Evolutionary conservation across 2,329 filamentous ascomycete species (phyloP), one percentile per base, ranked within the genome.

Genomic region (Davidsoniella neocaledoniae): DNA sequence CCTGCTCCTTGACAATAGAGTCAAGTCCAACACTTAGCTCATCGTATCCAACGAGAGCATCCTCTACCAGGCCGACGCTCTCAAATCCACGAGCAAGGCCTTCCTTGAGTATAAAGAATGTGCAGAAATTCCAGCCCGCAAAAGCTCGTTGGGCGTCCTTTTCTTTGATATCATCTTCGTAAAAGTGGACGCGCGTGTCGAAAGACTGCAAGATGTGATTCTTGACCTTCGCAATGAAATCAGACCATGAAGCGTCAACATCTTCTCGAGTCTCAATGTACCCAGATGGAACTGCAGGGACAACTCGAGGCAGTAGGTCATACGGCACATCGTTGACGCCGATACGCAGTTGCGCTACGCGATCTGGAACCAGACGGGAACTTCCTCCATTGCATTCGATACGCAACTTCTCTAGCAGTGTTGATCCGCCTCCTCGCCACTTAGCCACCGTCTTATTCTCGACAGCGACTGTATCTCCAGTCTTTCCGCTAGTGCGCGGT

Each of bases 91-190:
- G 76, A 1, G 91, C 90, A 36, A 98, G 68, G 0, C 91, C 91
- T 63, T 98, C 91, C 60, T 98, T 98, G 7, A 98, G 72, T 14
- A 98, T 88, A 62, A 98, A 98, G 62, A 98, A 98, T 0, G 91
- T 98, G 64, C 91, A 96, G 61, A 98, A 98, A 60, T 98, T 98
- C 91, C 91, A 98, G 0, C 91, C 91, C 0, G 91, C 91, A 16
- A 98, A 67, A 33, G 72, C 80, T 43, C 90, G 76, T 62, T 96
- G 88, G 0, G 81, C 76, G 57, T 96, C 90, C 60, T 88, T 91
- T 63, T 95, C 91, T 55, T 86, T 83, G 57, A 98, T 94, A 57
- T 98, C 91, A 53, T 95, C 88, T 63, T 98, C 91, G 62, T 98
- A 98, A 59, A 96, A 90, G 17, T 77, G 79, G 1, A 98, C 91